Percentiles rank a stretch among this genome's conserved stretches.
Conservation (phyloP, 331 rosid genomes). For the Rhamnella rubrinervis region DNA sequence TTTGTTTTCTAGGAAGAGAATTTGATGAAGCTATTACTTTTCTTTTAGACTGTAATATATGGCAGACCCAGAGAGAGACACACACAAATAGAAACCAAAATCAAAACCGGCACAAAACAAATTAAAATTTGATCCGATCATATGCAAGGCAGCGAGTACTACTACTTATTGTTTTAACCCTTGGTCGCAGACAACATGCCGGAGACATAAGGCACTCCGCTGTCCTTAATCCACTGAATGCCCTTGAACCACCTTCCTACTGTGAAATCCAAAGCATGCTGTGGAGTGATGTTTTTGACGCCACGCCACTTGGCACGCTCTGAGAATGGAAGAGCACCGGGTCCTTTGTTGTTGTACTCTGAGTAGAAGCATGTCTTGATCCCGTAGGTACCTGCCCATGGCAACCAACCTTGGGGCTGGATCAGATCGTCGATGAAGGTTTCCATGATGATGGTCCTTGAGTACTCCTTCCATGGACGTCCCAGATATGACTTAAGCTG, state of each 20-base stretch:
- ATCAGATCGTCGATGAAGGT: constrained; percentile 54
- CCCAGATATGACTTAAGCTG: constrained; percentile 44
- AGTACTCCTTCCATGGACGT: constrained; percentile 66
- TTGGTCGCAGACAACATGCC: not conserved
- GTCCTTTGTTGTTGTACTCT: constrained; percentile 44
- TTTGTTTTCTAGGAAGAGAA: no score
- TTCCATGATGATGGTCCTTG: constrained; percentile 61
- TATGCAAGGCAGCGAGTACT: no score
- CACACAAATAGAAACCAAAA: not conserved
- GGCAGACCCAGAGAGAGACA: no score
- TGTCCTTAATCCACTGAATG: constrained; percentile 47
- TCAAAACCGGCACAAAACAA: not conserved
- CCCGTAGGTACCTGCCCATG: constrained; percentile 44
- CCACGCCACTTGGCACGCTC: constrained; percentile 54
- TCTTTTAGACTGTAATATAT: no score
- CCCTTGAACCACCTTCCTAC: constrained; percentile 33
- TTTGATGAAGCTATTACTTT: no score
- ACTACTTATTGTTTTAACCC: not conserved
- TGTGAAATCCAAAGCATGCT: constrained; percentile 8
- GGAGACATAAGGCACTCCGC: constrained; percentile 39
- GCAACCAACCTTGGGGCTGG: constrained; percentile 52
- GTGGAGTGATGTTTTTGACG: constrained; percentile 34
- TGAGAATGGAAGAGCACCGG: constrained; percentile 28
- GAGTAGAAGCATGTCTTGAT: constrained; percentile 42
- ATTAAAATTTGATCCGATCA: no score